Conservation (phyloP, 2,329 filamentous ascomycete species). For the Venturia effusa region DNA sequence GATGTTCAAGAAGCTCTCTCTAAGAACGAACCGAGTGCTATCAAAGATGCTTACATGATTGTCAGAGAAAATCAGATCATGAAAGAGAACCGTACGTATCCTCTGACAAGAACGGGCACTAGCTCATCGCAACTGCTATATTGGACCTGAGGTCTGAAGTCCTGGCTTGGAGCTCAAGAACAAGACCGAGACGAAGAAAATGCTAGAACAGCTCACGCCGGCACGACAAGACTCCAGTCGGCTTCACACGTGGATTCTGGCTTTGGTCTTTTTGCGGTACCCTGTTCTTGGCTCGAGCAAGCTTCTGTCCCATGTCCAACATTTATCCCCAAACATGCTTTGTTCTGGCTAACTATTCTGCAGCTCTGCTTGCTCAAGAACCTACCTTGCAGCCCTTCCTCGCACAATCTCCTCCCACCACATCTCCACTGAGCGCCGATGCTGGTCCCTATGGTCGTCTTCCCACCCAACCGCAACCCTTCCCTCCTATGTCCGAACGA, state of each 20-base stretch:
- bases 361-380: conserved; percentile 44
- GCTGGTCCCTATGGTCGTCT: not conserved
- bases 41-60: conserved; percentile 98
- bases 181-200: not conserved
- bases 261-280: not conserved
- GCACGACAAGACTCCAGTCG: not conserved
- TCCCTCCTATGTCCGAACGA: conserved; percentile 23
- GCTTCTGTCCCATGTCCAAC: not conserved
- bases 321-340: conserved; percentile 11
- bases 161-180: not conserved
- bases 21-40: conserved; percentile 87
- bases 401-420: conserved; percentile 41
- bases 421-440: not conserved
- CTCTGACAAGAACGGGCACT: not conserved
- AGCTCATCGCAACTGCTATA: not conserved
- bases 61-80: conserved; percentile 96
- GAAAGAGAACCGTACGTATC: conserved; percentile 75
- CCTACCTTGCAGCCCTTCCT: conserved; percentile 43
- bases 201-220: not conserved
- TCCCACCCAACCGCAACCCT: conserved; percentile 12
- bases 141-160: not conserved
- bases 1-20: conserved; percentile 92
- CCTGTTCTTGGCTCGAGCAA: not conserved
- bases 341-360: conserved; percentile 11
- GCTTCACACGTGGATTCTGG: not conserved